Percentiles rank a stretch among this genome's conserved stretches.
Conservation (phyloP, 345 rosid genomes). For the Eucalyptus fibrosa region DNA sequence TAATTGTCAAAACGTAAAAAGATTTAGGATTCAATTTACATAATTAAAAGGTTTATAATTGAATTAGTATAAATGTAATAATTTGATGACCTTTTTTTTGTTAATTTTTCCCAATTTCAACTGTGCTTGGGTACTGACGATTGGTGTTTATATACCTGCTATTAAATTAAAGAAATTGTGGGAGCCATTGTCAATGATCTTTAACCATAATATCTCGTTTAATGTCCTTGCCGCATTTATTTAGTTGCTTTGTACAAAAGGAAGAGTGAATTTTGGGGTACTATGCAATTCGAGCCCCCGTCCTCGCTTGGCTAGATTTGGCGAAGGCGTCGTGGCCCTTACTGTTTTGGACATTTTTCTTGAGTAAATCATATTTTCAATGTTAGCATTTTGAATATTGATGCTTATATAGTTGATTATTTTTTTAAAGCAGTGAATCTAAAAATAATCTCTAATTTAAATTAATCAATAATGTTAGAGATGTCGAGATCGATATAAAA, state of each 20-base stretch:
- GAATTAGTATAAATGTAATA: not conserved
- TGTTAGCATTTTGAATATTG: not conserved
- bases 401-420: not conserved
- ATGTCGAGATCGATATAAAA: not conserved
- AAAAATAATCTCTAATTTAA: not conserved
- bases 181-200: not conserved
- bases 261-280: not conserved
- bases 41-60: not conserved
- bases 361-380: not conserved
- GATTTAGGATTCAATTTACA: not conserved
- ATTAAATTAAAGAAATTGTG: not conserved
- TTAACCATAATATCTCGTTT: too few relatives aligned
- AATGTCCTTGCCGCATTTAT: not conserved
- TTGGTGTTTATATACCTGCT: not conserved
- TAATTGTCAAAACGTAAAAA: not conserved
- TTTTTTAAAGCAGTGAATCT: too few relatives aligned
- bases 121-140: too few relatives aligned
- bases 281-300: fast-evolving
- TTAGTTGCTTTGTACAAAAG: not conserved
- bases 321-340: too few relatives aligned
- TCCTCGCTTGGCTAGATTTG: fast-evolving
- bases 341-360: too few relatives aligned
- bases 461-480: not conserved
- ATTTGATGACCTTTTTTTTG: not conserved
- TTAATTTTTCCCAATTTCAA: not conserved